Base-by-base conservation (phyloP, 2,329 filamentous ascomycete species). In the Neofusicoccum parvum region DNA sequence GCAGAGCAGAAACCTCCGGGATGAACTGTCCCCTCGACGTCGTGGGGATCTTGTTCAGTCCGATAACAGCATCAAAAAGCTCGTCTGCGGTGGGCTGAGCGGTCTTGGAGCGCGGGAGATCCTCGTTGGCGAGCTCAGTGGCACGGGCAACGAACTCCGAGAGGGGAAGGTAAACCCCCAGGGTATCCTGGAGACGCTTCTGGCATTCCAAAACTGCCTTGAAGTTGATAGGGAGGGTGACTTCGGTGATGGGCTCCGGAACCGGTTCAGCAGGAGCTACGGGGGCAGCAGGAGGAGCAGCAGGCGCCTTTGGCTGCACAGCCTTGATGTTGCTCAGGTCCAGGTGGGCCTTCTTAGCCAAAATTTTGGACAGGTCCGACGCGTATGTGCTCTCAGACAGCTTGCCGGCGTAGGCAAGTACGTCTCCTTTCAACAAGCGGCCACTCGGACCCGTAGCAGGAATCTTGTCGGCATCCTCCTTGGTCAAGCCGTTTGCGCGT, bases 291-390 rank as follows among this genome's bases (percentile, higher is more conserved):
- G 76, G 69, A 64, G 82, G 78, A 6, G 75, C 73, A 11, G 76
- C 71, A 66, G 79, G 77, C 70, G 79, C 79, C 69, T 62, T 67
- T 15, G 66, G 46, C 34, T 50, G 41, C 12, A 37, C 46, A 66
- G 94, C 81, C 83, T 96, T 96, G 82, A 98, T 94, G 82, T 98
- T 97, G 82, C 91, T 95, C 27, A 99, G 87, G 77, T 99, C 94
- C 62, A 99, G 88, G 78, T 96, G 92, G 48, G 87, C 82, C 56
- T 95, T 87, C 78, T 92, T 90, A 67, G 87, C 83, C 74, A 96
- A 89, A 62, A 87, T 88, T 66, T 86, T 82, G 64, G 91, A 90
- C 71, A 93, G 85, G 67, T 88, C 83, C 23, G 87, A 85, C 1
- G 94, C 91, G 70, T 92, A 90, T 66, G 88, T 84, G 68, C 88